These are phyloP conservation scores for Kwoniella dejecticola DNA, from an alignment of 768 basidiomycete genomes.

Conservation along the genomic window DNA sequence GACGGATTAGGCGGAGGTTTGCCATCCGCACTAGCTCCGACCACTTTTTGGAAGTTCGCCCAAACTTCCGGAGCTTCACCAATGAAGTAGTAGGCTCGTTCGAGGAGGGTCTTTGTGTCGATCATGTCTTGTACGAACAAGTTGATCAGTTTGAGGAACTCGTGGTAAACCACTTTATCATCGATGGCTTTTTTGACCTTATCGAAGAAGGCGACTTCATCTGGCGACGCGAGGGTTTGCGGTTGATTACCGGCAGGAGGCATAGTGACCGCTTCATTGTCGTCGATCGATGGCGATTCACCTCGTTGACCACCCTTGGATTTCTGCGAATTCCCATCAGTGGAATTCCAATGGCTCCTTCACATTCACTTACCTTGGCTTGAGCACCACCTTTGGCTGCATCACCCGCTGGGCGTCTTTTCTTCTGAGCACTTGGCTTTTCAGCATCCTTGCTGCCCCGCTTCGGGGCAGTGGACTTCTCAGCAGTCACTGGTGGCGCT, in stretches of 20 bases:
- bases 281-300: conserved; percentile 45
- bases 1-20: conserved; percentile 33
- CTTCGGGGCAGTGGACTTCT: conserved; percentile 29
- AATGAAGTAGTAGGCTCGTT: conserved; percentile 77
- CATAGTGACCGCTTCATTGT: conserved; percentile 27
- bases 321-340: conserved; percentile 36
- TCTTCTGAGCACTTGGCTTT: conserved; percentile 37
- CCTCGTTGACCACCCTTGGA: conserved; percentile 40
- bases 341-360: neutral
- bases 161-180: conserved; percentile 62
- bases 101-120: conserved; percentile 76
- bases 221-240: conserved; percentile 56
- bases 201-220: conserved; percentile 92
- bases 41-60: conserved; percentile 78
- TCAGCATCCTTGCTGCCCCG: conserved; percentile 31
- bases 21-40: conserved; percentile 70
- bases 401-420: conserved; percentile 34
- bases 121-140: conserved; percentile 91
- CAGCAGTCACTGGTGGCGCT: conserved; percentile 9
- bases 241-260: conserved; percentile 27
- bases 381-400: conserved; percentile 32
- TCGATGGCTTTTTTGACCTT: conserved; percentile 66
- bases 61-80: conserved; percentile 74
- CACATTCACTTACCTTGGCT: conserved; percentile 37
- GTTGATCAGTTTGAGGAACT: conserved; percentile 89